phyloP scores from a whole-genome alignment of 345 rosid species.

The Anastatica hierochuntica region DNA sequence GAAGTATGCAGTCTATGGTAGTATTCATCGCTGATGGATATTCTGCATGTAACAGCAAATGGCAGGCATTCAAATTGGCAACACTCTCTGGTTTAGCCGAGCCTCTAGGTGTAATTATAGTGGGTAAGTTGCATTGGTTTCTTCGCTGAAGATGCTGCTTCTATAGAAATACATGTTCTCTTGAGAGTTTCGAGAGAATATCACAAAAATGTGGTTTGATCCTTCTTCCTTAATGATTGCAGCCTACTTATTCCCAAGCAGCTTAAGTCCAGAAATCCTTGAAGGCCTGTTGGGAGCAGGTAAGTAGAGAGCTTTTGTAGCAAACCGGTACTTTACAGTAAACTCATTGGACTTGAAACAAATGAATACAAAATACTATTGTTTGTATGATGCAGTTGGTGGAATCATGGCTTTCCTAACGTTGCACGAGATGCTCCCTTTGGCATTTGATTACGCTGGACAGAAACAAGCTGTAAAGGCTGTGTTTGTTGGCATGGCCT shows the following conservation, averaged over 20 bases:
- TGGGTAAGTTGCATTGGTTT: conserved; percentile 43
- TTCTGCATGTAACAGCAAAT: conserved; percentile 59
- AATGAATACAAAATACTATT: background rate
- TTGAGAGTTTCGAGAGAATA: background rate
- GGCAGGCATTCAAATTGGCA: conserved; percentile 98
- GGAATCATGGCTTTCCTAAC: conserved; percentile 99
- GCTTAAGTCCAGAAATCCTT: conserved; percentile 83
- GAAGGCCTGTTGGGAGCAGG: conserved; percentile 94
- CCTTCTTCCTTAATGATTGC: conserved; percentile 22
- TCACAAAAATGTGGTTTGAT: background rate
- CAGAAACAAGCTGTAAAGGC: conserved; percentile 98
- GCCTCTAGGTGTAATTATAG: conserved; percentile 91
- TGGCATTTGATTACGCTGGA: conserved; percentile 97
- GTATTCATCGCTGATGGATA: conserved; percentile 4
- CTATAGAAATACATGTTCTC: background rate
- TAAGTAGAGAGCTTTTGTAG: conserved; percentile 14
- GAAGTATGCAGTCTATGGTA: background rate
- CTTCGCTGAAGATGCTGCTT: background rate
- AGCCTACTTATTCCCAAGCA: conserved; percentile 94
- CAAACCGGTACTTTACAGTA: background rate
- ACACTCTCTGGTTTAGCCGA: conserved; percentile 94
- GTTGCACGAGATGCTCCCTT: conserved; percentile 93
- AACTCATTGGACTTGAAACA: background rate
- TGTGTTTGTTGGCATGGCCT: conserved; percentile 94
- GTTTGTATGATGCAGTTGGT: conserved; percentile 53